Percentiles rank a stretch among this genome's conserved stretches.
Evolutionary conservation across 2,329 filamentous ascomycete genomes (phyloP).

Genomic region (Parastagonospora avenae): DNA sequence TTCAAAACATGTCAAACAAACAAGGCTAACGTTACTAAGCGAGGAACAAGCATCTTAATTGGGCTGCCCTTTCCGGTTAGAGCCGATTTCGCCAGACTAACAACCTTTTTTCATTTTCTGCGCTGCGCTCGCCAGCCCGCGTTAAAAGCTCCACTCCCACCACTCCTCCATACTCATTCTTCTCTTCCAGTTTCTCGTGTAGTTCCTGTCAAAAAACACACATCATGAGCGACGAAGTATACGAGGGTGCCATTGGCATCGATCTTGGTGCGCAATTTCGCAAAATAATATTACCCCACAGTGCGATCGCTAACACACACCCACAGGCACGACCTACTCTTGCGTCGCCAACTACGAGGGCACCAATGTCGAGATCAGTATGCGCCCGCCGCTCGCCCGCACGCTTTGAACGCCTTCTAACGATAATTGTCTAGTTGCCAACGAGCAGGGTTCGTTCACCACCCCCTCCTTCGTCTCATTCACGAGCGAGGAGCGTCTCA

Average conservation of each 20-base stretch:
- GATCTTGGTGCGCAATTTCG: conserved; percentile 76
- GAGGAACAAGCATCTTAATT: no score
- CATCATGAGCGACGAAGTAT: conserved; percentile 96
- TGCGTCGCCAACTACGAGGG: conserved; percentile 99
- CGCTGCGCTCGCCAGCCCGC: background rate
- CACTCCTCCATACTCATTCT: conserved; percentile 37
- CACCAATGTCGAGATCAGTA: conserved; percentile 98
- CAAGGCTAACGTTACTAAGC: no score
- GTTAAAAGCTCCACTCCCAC: conserved; percentile 33
- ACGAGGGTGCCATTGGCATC: conserved; percentile 99
- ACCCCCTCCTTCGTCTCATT: conserved; percentile 99
- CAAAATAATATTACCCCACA: conserved; percentile 30
- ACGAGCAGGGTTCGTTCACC: conserved; percentile 99
- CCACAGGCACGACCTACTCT: conserved; percentile 95
- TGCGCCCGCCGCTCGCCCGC: conserved; percentile 42
- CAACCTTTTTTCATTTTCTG: conserved; percentile 1
- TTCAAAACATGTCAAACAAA: no score
- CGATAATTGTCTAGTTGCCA: conserved; percentile 70
- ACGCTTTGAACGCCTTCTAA: conserved; percentile 22
- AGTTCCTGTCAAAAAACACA: conserved; percentile 37
- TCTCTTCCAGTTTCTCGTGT: conserved; percentile 34
- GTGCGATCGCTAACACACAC: conserved; percentile 41
- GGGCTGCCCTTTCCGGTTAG: no score
- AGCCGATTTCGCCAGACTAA: no score
- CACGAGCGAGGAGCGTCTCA: conserved; percentile 97